Base-by-base conservation (phyloP, 1,284 basidiomycete genomes). In the Malassezia restricta region DNA sequence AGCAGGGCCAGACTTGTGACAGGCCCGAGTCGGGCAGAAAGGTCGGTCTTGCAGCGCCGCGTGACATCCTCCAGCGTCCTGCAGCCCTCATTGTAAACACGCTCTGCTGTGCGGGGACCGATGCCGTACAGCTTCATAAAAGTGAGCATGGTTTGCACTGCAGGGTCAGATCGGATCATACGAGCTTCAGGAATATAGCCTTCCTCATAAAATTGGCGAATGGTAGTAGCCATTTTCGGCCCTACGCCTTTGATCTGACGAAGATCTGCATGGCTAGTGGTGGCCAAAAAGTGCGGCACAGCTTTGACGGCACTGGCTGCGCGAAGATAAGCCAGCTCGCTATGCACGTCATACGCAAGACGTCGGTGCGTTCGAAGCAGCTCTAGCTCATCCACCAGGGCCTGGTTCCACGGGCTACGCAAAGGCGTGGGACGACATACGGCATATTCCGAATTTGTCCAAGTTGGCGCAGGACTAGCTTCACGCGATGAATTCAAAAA, bases 111-210 rank as follows among this genome's bases (percentile, higher is more conserved):
- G 8, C 57, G 60, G 1, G 66, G 66, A 4, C 69, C 69, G 5
- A 72, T 61, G 5, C 68, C 61, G 38, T 72, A 69, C 27, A 72
- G 43, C 40, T 66, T 59, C 15, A 57, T 65, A 35, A 72, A 69
- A 0, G 40, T 20, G 8, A 58, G 63, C 57, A 69, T 59, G 6
- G 63, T 54, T 32, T 48, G 58, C 33, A 69, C 45, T 7, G 62
- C 61, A 12, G 29, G n/a, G 42, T 72, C 69, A 1, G 56, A 31
- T 1, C 54, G 47, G 7, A 72, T 68, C 8, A 57, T 50, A 40
- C 66, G 56, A 0, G 62, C 68, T 45, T 72, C 69, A 7, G 62
- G 54, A 6, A 72, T 66, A 8, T 44, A 30, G 4, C 57, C 61
- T 11, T 47, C 38, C 20, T 45, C 14, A 41, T 58, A 69, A 29